Evolutionary conservation across 2,329 filamentous ascomycete species (phyloP).

Genomic region (Arthrobotrys conoides): DNA sequence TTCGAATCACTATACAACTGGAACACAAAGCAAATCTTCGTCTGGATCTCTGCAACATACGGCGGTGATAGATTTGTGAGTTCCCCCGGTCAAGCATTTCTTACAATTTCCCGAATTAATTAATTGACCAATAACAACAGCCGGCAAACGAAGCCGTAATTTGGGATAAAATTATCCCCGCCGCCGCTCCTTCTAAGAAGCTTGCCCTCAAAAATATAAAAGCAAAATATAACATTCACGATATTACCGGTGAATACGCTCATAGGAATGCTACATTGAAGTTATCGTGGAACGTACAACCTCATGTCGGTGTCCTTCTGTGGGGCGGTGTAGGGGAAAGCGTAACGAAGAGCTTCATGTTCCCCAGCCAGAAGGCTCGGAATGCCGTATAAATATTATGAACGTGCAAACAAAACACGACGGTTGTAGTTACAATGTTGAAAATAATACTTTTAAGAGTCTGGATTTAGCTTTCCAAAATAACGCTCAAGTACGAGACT

Average conservation of each 20-base stretch:
- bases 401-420: background rate
- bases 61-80: constrained; percentile 62
- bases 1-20: constrained; percentile 94
- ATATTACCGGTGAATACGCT: constrained; percentile 83
- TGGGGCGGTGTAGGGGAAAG: constrained; percentile 76
- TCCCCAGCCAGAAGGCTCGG: constrained; percentile 44
- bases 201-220: constrained; percentile 84
- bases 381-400: constrained; percentile 21
- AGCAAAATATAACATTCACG: constrained; percentile 97
- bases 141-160: constrained; percentile 82
- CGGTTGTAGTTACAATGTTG: background rate
- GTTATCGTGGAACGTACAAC: constrained; percentile 96
- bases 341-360: constrained; percentile 45
- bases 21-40: constrained; percentile 99
- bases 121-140: constrained; percentile 66
- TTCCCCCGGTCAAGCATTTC: constrained; percentile 65
- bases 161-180: constrained; percentile 92
- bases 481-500: too few species aligned
- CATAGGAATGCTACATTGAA: constrained; percentile 78
- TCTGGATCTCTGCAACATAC: constrained; percentile 89
- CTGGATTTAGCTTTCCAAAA: background rate
- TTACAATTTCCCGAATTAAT: constrained; percentile 67
- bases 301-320: constrained; percentile 89
- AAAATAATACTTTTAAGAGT: background rate
- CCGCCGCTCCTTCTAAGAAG: constrained; percentile 75